A percentile compares a stretch with the other conserved stretches of the same genome.
phyloP scores from a whole-genome alignment of 331 rosid species.

The Dryas integrifolia region DNA sequence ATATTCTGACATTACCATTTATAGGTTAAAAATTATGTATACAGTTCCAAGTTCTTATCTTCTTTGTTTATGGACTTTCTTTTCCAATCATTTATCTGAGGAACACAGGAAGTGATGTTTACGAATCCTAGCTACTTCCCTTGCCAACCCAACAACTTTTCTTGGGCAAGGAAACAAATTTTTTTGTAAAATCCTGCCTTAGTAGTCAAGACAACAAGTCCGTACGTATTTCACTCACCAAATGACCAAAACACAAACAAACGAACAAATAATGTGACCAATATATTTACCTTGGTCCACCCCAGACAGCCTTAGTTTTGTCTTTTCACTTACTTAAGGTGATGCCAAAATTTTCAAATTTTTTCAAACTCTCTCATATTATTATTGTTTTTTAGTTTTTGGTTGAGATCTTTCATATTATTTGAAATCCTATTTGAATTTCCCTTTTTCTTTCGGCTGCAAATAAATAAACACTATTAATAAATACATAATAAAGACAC shows the following conservation, averaged over 20 bases:
- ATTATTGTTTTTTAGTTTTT: too few species aligned
- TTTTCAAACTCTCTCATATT: background rate
- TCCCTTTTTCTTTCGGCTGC: too few species aligned
- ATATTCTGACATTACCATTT: constrained; percentile 15
- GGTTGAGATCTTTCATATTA: too few species aligned
- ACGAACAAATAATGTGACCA: background rate
- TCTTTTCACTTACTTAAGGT: constrained; percentile 10
- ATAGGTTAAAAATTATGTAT: background rate
- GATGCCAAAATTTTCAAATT: background rate
- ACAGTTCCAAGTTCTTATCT: constrained; percentile 5
- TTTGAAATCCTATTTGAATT: too few species aligned
- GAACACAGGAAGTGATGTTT: background rate
- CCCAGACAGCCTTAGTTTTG: constrained; percentile 13
- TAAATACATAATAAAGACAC: too few species aligned
- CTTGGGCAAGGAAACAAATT: background rate
- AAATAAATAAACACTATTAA: too few species aligned
- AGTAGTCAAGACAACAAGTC: background rate
- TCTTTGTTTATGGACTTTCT: constrained; percentile 10
- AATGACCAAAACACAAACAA: background rate
- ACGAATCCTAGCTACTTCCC: too few species aligned
- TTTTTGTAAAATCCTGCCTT: background rate
- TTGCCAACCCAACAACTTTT: too few species aligned
- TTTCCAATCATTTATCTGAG: constrained; percentile 10
- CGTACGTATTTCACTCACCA: background rate
- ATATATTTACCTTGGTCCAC: constrained; percentile 2